Evolutionary conservation across 306 rosid species (phyloP).

Genomic region (Argentina anserina): DNA sequence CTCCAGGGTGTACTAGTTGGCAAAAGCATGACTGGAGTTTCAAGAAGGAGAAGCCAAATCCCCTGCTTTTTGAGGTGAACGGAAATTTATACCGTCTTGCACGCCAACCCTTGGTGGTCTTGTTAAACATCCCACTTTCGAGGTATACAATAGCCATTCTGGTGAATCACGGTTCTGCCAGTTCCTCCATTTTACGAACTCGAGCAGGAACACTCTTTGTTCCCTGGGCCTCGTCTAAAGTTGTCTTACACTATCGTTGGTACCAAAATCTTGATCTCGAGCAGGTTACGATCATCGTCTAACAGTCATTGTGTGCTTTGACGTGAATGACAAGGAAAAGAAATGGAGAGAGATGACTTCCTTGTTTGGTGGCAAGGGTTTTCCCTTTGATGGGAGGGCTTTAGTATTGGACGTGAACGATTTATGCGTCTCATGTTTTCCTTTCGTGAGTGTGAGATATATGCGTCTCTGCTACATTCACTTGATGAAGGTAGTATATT

Average conservation of each 20-base stretch:
- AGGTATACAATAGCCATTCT: no score
- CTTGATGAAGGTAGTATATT: neutral
- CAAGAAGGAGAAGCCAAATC: no score
- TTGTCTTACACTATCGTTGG: neutral
- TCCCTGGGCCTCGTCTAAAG: no score
- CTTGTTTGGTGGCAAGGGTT: neutral
- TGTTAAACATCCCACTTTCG: no score
- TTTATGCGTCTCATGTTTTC: neutral
- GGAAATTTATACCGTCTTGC: no score
- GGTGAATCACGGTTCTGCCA: neutral
- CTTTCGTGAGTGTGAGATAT: neutral
- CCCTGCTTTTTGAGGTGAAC: no score
- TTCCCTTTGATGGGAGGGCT: neutral
- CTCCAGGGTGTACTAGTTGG: neutral
- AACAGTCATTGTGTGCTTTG: neutral
- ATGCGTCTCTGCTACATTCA: no score
- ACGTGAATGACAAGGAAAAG: no score
- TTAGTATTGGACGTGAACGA: neutral
- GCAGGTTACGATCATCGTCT: no score
- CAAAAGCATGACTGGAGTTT: no score
- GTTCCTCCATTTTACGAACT: neutral
- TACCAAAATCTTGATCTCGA: neutral
- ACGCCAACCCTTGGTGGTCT: no score
- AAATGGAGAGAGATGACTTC: neutral
- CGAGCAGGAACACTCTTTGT: no score